These are phyloP conservation scores for Fusarium solani-melongenae DNA, from an alignment of 2,329 filamentous ascomycete species.

Conservation along the genomic window DNA sequence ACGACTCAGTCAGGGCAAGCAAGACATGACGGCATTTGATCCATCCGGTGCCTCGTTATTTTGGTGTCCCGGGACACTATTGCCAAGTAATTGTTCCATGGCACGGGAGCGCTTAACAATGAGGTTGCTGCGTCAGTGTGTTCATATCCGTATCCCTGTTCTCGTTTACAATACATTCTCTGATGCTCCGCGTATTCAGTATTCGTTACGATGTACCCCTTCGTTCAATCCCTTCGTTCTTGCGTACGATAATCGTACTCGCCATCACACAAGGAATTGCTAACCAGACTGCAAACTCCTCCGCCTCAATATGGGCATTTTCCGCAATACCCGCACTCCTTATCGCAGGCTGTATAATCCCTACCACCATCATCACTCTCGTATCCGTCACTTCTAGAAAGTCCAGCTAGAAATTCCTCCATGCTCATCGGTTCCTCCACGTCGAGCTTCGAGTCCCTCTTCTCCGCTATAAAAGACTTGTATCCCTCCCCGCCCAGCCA, in stretches of 20 bases:
- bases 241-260: background rate
- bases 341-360: slow-evolving; percentile 43
- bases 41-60: background rate
- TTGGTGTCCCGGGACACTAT: background rate
- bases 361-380: background rate
- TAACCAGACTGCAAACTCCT: background rate
- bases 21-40: background rate
- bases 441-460: background rate
- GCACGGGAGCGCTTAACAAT: background rate
- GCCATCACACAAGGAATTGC: background rate
- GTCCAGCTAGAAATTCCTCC: slow-evolving; percentile 9
- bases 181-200: background rate
- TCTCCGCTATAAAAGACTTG: background rate
- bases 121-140: background rate
- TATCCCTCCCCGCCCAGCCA: slow-evolving; percentile 32
- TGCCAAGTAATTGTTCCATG: background rate
- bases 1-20: background rate
- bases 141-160: background rate
- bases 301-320: slow-evolving; percentile 30
- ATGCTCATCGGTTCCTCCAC: background rate
- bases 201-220: background rate
- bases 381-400: slow-evolving; percentile 21
- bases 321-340: slow-evolving; percentile 46
- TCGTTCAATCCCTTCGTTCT: background rate
- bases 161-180: background rate